Base-by-base conservation (phyloP, 116 monocot species). In the Cymodocea nodosa region DNA sequence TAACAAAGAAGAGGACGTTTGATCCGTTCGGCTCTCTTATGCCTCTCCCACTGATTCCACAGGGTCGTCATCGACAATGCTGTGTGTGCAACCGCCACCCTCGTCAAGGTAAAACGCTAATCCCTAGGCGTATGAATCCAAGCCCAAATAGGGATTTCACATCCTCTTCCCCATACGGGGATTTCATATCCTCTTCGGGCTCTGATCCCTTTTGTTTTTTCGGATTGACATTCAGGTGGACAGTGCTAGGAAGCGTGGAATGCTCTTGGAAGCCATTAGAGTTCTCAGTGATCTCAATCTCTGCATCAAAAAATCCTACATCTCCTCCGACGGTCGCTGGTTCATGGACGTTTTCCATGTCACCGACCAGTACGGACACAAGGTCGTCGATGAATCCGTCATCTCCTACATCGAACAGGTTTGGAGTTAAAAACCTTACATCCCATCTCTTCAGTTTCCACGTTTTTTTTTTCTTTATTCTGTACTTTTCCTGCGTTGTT, bases 331-430 rank as follows among this genome's bases (percentile, higher is more conserved):
- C 65, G 88, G 88, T 25, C 73, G 77, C 11, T 88, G 88, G 88
- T 85, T 93, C 79, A 88, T 93, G 93, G 81, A 85, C 73, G 92
- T 85, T 24, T 92, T 92, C 71, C 85, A 87, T 67, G 88, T 92
- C 76, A 87, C 87, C 62, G 88, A 92, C 59, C 67, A 49, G 22
- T 20, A 59, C 50, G 87, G 83, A 62, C 62, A 69, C 25, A 92
- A 85, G 73, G 76, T 92, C 75, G 61, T 70, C 66, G 92, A 85
- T 49, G 73, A 72, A 34, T 50, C 56, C 18, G 58, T 78, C 51
- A 44, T 85, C 56, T 70, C 75, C 44, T 75, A 61, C 80, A 78
- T 92, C 69, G 80, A 87, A 58, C 73, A 73, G 65, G 73, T 73
- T 13, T 59, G 56, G 50, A 14, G 13, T 12, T 34, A 11, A 35